Conservation (phyloP, 2,329 filamentous ascomycete species). For the Aspergillus vadensis region DNA sequence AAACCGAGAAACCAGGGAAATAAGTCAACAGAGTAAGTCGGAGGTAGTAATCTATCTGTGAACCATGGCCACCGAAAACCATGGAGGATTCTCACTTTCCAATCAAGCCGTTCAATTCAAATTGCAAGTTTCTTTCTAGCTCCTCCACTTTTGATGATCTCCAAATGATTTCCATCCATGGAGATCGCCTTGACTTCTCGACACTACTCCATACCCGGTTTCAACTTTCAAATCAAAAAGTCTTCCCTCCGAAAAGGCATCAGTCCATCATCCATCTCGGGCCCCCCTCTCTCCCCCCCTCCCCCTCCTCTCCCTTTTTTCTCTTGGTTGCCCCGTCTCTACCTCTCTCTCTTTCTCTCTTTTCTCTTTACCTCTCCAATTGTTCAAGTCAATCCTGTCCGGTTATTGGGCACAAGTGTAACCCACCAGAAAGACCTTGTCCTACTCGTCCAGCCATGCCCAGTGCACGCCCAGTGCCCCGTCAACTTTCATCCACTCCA, state of each 20-base stretch:
- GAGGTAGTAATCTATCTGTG: neutral
- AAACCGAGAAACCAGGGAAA: too few species aligned
- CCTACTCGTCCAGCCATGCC: neutral
- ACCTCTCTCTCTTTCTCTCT: too few species aligned
- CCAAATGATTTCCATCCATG: slow-evolving; percentile 2
- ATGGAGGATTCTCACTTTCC: neutral
- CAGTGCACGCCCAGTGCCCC: neutral
- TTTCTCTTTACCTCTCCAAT: too few species aligned
- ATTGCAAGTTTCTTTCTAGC: neutral
- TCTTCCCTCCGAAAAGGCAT: neutral
- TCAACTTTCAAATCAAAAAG: neutral
- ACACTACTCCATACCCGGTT: neutral
- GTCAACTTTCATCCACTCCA: neutral
- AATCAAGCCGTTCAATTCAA: neutral
- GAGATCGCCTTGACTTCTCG: slow-evolving; percentile 1
- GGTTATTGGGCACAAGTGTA: neutral
- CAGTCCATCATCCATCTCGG: neutral
- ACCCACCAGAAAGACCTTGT: neutral
- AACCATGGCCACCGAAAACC: neutral
- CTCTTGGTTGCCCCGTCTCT: too few species aligned
- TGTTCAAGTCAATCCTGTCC: neutral
- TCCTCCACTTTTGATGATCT: slow-evolving; percentile 1
- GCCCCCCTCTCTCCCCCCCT: neutral
- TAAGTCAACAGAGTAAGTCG: too few species aligned
- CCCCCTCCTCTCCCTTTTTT: neutral